These are phyloP conservation scores for Fusarium torulosum DNA, from an alignment of 2,329 filamentous ascomycete genomes.

Conservation along the genomic window DNA sequence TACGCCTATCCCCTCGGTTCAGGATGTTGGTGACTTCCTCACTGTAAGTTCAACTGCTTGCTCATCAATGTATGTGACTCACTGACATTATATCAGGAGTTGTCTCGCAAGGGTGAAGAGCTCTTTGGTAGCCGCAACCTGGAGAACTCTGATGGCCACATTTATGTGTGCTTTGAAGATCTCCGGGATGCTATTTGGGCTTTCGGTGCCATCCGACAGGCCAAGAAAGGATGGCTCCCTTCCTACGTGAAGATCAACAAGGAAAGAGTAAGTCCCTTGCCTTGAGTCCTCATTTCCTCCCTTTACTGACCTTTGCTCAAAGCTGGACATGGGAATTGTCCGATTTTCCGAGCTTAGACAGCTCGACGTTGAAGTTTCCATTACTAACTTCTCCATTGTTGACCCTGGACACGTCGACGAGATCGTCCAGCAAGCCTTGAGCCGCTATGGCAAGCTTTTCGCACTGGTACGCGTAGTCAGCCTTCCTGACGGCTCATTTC, in stretches of 20 bases:
- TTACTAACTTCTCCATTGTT: slow-evolving; percentile 30
- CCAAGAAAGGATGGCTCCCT: slow-evolving; percentile 60
- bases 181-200: slow-evolving; percentile 69
- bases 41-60: slow-evolving; percentile 54
- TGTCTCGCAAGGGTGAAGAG: slow-evolving; percentile 51
- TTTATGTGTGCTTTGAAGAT: slow-evolving; percentile 70
- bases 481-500: slow-evolving; percentile 59
- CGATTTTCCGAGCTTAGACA: slow-evolving; percentile 45
- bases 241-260: slow-evolving; percentile 41
- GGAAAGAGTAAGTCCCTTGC: slow-evolving; percentile 24
- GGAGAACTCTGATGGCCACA: slow-evolving; percentile 55
- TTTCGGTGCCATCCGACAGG: slow-evolving; percentile 59
- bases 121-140: slow-evolving; percentile 57
- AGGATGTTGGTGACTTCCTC: slow-evolving; percentile 60
- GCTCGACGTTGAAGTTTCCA: slow-evolving; percentile 47
- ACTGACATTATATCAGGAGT: slow-evolving; percentile 53
- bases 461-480: slow-evolving; percentile 61
- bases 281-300: background rate
- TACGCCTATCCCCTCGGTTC: slow-evolving; percentile 46
- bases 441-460: slow-evolving; percentile 64
- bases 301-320: background rate
- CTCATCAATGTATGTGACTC: background rate
- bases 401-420: slow-evolving; percentile 55
- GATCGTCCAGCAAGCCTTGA: slow-evolving; percentile 53
- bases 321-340: slow-evolving; percentile 18